Conservation (phyloP, 306 rosid species). For the Rosa chinensis region DNA sequence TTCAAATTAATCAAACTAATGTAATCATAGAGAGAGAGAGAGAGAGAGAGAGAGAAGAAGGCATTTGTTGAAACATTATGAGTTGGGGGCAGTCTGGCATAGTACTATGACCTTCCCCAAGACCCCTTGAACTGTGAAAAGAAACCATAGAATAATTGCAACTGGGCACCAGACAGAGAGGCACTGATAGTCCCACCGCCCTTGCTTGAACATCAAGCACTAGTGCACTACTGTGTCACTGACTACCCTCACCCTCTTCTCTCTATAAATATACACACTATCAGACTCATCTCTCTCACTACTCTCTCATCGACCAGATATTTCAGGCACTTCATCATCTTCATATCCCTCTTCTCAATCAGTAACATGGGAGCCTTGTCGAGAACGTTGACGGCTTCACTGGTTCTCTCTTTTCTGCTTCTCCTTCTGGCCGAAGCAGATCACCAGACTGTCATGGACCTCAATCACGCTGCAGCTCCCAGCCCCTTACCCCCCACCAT, state of each 20-base stretch:
- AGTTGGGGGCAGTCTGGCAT: constrained; percentile 16
- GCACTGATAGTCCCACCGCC: neutral
- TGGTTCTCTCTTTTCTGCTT: constrained; percentile 7
- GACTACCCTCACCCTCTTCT: neutral
- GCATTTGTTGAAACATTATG: neutral
- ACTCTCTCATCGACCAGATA: neutral
- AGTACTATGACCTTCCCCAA: neutral
- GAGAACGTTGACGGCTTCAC: constrained; percentile 1
- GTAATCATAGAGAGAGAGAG: neutral
- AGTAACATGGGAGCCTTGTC: constrained; percentile 18
- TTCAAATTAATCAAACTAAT: neutral
- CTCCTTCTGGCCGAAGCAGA: constrained; percentile 1
- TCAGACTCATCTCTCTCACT: neutral
- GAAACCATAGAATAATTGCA: neutral
- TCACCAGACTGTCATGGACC: constrained; percentile 1
- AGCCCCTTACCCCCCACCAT: neutral
- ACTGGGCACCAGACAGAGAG: constrained; percentile 1
- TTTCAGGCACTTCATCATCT: neutral
- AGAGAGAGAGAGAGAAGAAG: neutral
- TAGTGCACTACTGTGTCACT: neutral
- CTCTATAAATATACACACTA: neutral
- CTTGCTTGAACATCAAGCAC: neutral
- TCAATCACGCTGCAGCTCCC: neutral
- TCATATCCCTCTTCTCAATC: neutral
- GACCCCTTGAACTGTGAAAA: neutral